Evolutionary conservation across 352 stramenopile genomes (phyloP), one percentile per base, ranked within the genome.

Genomic region (Saprolegnia diclina): DNA sequence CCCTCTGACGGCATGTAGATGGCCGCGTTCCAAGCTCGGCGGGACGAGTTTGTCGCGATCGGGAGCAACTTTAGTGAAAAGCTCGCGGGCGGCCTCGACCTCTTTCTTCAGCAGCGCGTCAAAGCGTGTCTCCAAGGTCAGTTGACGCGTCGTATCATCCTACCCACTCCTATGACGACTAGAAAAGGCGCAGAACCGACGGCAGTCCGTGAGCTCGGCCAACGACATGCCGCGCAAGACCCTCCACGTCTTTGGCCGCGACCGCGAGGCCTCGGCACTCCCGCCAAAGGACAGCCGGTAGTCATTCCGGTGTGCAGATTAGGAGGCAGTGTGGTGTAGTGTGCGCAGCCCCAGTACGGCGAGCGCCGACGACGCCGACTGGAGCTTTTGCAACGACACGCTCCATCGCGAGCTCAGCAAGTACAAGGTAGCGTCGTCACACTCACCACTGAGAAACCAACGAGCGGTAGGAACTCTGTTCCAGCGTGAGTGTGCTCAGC

Each of bases 391-490:
- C 7, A 89, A 83, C 50, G 79, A 89, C n/a, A 69, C 54, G 19
- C 79, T 90, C 22, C 83, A 91, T 56, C 72, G 52, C 0, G 55
- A 76, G 0, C 53, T 89, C 19, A 53, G 74, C 0, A 73, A 82
- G 45, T 90, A 87, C 62, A 73, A 85, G 72, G 5, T 73, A 87
- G n/a, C n/a, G n/a, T n/a, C n/a, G n/a, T n/a, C n/a, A n/a, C n/a
- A n/a, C n/a, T n/a, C n/a, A n/a, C n/a, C n/a, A n/a, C n/a, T n/a
- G n/a, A n/a, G n/a, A n/a, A n/a, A n/a, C n/a, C n/a, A n/a, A n/a
- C n/a, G n/a, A n/a, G n/a, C n/a, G n/a, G n/a, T 19, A 71, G 71
- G 72, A 6, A 59, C 71, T 19, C 26, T 90, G 11, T 71, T 80
- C 26, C 46, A 64, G 35, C 22, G 22, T 64, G 14, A 24, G 18